phyloP scores from a whole-genome alignment of 1,284 basidiomycete species.

The Tetrapyrgos nigripes region DNA sequence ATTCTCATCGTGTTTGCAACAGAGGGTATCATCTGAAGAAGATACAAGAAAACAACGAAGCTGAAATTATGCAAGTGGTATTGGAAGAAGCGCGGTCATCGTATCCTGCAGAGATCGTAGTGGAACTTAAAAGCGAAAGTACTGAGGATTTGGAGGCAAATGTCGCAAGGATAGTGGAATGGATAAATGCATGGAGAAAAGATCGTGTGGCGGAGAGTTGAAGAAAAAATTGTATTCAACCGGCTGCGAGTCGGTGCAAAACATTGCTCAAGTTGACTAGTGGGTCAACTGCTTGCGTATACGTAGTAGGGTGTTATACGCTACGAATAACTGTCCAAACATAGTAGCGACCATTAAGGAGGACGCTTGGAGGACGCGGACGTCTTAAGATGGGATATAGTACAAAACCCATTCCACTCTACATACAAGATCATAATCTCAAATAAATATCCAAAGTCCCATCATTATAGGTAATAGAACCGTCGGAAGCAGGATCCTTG shows the following conservation, averaged over 20 bases:
- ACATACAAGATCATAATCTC: not conserved
- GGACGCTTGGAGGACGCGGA: too few relatives aligned
- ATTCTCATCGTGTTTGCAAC: constrained; percentile 9
- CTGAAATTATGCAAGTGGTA: constrained; percentile 97
- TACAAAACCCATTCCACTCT: not conserved
- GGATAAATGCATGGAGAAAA: constrained; percentile 83
- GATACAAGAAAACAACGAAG: constrained; percentile 98
- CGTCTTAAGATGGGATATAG: too few relatives aligned
- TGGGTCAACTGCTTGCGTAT: too few relatives aligned
- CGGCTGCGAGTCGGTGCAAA: not conserved
- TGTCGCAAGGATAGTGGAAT: constrained; percentile 82
- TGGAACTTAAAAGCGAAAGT: constrained; percentile 84
- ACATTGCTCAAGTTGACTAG: too few relatives aligned
- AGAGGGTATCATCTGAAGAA: constrained; percentile 93
- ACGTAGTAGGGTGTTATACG: too few relatives aligned
- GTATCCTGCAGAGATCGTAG: constrained; percentile 86
- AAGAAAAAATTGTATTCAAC: not conserved
- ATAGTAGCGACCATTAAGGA: too few relatives aligned
- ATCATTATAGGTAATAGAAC: not conserved
- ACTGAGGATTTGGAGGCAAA: constrained; percentile 88
- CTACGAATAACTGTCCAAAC: too few relatives aligned
- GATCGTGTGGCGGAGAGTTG: constrained; percentile 39
- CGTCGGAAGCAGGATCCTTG: not conserved
- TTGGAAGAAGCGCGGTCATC: constrained; percentile 88
- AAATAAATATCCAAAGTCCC: not conserved